Percentiles rank a stretch among this genome's conserved stretches.
Evolutionary conservation across 805 yeast species (phyloP).

Genomic region (Saccharomycopsis vini): DNA sequence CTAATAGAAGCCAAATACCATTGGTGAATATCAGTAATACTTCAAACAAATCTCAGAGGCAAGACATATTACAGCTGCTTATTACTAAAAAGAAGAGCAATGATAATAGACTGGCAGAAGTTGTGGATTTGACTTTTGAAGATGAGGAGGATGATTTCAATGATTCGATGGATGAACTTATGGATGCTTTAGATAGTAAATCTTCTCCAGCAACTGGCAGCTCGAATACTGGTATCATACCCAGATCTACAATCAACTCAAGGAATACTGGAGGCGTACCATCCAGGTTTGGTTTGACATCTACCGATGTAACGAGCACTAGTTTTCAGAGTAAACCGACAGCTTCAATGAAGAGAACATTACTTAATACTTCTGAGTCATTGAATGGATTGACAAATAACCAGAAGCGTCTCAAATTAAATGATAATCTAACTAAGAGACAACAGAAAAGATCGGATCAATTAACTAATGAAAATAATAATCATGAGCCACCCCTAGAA

Average conservation of each 20-base stretch:
- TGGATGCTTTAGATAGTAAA: neutral
- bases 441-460: no score
- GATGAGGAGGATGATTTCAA: conserved; percentile 1
- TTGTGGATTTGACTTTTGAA: conserved; percentile 2
- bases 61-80: neutral
- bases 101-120: neutral
- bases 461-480: no score
- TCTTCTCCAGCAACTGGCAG: neutral
- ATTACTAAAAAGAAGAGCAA: neutral
- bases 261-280: no score
- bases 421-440: no score
- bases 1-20: conserved; percentile 9
- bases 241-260: neutral
- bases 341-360: neutral
- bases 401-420: no score
- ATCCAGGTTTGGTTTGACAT: no score
- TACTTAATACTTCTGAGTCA: neutral
- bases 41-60: neutral
- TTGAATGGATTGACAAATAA: no score
- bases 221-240: neutral
- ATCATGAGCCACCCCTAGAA: no score
- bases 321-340: neutral
- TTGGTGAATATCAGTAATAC: neutral
- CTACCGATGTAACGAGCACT: no score
- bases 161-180: conserved; percentile 2